Conservation (phyloP, 345 rosid species). For the Salix brachista region DNA sequence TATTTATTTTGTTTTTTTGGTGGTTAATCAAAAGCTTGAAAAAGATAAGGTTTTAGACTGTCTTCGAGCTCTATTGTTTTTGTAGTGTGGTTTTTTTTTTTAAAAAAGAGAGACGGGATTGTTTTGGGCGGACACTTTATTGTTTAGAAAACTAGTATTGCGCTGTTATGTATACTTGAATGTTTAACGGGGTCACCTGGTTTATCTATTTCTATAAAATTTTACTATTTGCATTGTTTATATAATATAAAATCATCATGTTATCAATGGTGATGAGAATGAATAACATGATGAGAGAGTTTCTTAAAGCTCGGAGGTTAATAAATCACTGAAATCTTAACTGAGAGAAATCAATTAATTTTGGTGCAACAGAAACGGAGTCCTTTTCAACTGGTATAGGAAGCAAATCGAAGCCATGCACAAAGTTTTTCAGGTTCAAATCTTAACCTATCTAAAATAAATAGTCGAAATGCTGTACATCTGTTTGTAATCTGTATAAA, state of each 20-base stretch:
- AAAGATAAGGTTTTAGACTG: background rate
- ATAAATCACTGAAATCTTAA: slow-evolving; percentile 43
- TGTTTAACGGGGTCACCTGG: background rate
- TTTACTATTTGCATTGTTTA: background rate
- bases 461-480: slow-evolving; percentile 41
- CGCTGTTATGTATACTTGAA: too few species aligned
- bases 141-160: background rate
- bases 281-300: slow-evolving; percentile 17
- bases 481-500: slow-evolving; percentile 31
- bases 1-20: background rate
- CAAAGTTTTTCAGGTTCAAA: slow-evolving; percentile 95
- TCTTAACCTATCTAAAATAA: slow-evolving; percentile 63
- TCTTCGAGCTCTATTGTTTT: background rate
- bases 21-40: background rate
- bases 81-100: too few species aligned
- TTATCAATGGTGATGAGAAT: slow-evolving; percentile 6
- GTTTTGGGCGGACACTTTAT: background rate
- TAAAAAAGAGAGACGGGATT: background rate
- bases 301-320: slow-evolving; percentile 28
- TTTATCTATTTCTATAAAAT: background rate
- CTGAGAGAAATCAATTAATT: slow-evolving; percentile 64
- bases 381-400: slow-evolving; percentile 77
- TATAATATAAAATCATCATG: background rate
- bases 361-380: slow-evolving; percentile 77
- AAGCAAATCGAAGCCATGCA: slow-evolving; percentile 97